These are phyloP conservation scores for Phyllosticta citribraziliensis DNA, from an alignment of 2,329 filamentous ascomycete genomes.

Conservation along the genomic window DNA sequence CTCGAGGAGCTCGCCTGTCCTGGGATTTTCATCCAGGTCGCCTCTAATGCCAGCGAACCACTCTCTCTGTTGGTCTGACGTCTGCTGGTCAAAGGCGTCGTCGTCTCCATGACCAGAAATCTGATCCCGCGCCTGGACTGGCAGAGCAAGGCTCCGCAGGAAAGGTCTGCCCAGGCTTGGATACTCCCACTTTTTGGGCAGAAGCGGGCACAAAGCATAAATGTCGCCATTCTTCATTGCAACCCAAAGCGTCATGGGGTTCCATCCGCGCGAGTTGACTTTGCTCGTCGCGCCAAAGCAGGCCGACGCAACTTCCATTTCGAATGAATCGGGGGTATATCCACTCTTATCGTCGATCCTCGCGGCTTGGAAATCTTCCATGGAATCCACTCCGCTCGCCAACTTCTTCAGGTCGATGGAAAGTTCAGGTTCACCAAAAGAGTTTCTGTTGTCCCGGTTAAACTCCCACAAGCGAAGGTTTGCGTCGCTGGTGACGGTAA, in stretches of 20 bases:
- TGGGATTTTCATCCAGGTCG: constrained; percentile 41
- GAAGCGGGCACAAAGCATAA: constrained; percentile 82
- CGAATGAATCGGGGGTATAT: constrained; percentile 80
- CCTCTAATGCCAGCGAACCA: constrained; percentile 42
- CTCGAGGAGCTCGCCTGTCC: constrained; percentile 40
- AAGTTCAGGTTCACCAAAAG: constrained; percentile 73
- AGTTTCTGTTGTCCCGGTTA: constrained; percentile 72
- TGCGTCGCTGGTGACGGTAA: constrained; percentile 82
- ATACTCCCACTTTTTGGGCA: constrained; percentile 76
- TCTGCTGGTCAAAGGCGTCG: constrained; percentile 29
- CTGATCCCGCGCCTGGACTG: constrained; percentile 37
- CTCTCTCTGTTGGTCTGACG: constrained; percentile 45
- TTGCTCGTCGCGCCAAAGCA: constrained; percentile 67
- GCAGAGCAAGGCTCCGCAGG: constrained; percentile 14
- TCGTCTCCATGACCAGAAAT: constrained; percentile 31
- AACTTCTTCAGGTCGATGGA: constrained; percentile 85
- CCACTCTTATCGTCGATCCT: constrained; percentile 63
- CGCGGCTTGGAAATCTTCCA: constrained; percentile 75
- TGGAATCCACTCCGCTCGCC: constrained; percentile 68
- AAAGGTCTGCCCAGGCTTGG: constrained; percentile 17
- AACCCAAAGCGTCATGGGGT: constrained; percentile 91
- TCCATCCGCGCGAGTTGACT: constrained; percentile 61
- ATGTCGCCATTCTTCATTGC: constrained; percentile 92
- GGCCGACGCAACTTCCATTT: constrained; percentile 89
- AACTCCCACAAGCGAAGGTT: constrained; percentile 87